phyloP scores from a whole-genome alignment of 2,329 filamentous ascomycete species.

The Nemania sp. region DNA sequence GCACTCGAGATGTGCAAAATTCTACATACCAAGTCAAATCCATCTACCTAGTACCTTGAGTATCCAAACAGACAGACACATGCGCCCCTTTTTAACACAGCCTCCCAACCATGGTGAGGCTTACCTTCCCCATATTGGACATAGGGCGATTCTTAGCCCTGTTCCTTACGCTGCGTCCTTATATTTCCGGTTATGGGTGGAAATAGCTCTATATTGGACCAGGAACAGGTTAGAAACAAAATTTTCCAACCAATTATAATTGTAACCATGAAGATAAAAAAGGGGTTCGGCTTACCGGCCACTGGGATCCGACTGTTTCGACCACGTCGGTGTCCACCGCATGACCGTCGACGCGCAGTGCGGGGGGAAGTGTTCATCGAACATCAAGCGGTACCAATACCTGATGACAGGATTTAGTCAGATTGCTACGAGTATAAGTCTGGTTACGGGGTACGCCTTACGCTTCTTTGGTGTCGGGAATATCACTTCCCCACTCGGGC shows the following conservation, averaged over 20 bases:
- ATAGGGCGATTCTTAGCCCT: background rate
- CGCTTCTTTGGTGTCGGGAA: conserved; percentile 96
- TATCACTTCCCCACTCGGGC: conserved; percentile 89
- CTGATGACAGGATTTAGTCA: conserved; percentile 42
- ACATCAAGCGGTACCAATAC: conserved; percentile 98
- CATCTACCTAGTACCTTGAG: no score
- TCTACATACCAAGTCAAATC: no score
- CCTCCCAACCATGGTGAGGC: background rate
- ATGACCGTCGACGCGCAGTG: conserved; percentile 90
- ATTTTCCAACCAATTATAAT: background rate
- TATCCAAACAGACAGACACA: no score
- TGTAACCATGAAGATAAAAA: background rate
- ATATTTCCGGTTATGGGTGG: background rate
- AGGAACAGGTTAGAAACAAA: no score
- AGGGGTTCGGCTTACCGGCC: conserved; percentile 66
- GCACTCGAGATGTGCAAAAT: no score
- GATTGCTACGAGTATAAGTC: background rate
- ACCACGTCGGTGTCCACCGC: conserved; percentile 98
- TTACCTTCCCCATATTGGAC: background rate
- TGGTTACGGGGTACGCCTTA: conserved; percentile 52
- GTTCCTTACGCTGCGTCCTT: background rate
- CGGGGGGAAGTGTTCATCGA: conserved; percentile 96
- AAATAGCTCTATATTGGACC: conserved; percentile 65
- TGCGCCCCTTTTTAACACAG: no score
- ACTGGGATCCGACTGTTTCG: conserved; percentile 91